Evolutionary conservation across 306 rosid genomes (phyloP), one percentile per base, ranked within the genome.

Genomic region (Corylus avellana): DNA sequence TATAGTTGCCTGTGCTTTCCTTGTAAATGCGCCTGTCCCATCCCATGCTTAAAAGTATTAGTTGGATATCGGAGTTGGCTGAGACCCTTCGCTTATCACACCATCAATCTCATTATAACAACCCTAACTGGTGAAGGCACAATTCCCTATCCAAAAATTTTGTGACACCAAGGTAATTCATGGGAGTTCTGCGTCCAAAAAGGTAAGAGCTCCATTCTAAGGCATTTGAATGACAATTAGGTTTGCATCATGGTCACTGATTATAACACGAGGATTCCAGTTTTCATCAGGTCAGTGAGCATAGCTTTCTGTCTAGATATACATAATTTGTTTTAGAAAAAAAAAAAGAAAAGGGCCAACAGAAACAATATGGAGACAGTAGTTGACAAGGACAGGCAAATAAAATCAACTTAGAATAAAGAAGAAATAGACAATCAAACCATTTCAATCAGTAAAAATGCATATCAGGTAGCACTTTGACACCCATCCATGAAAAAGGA

Each of bases 371-470:
- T 32, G 47, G 53, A 59, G 56, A 69, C 8, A 51, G 72, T 53
- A 77, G 17, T 62, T 50, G 55, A 58, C 68, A 74, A 44, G 70
- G 64, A 53, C 74, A 14, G 55, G 27, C 50, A 7, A 37, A 39
- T 46, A 63, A 57, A 42, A 20, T 72, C 29, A 32, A 48, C 55
- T 70, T 70, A 22, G 44, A 29, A 76, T 29, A 44, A 79, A 75
- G 50, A 69, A 50, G 29, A 68, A 18, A 75, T 20, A 69, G 35
- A 76, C 76, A 78, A 10, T 47, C 64, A 64, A 7, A 70, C n/a
- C 42, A 49, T 47, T 82, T 42, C 72, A 62, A 75, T 75, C 57
- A 22, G 63, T 25, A 75, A 68, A 57, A 87, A 56, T 50, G 14
- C 81, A 44, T 64, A 70, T 42, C 12, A 35, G 20, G 75, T 64